Evolutionary conservation across 192 early-diverging fungal species (phyloP).

Genomic region (Phlyctochytrium arcticum): DNA sequence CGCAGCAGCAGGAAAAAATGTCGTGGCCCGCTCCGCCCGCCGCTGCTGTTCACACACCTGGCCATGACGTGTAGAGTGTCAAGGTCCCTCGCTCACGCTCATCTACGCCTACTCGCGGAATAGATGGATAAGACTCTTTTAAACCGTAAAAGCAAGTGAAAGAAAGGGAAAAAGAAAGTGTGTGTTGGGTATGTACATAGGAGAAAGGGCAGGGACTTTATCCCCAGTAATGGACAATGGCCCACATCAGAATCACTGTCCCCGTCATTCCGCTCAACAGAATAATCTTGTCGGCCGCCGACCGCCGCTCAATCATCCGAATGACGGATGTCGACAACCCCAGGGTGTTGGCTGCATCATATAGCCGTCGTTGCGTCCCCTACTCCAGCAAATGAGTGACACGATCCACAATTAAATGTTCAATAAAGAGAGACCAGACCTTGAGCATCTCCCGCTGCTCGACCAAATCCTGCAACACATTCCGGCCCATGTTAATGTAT

Average conservation of each 20-base stretch:
- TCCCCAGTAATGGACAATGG: slow-evolving; percentile 41
- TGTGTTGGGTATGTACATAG: no score
- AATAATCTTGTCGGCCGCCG: slow-evolving; percentile 35
- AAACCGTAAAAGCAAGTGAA: no score
- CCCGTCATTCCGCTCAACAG: slow-evolving; percentile 40
- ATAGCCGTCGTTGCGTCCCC: slow-evolving; percentile 43
- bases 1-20: no score
- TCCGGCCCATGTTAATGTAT: slow-evolving; percentile 37
- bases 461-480: slow-evolving; percentile 40
- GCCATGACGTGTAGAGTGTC: no score
- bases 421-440: slow-evolving; percentile 15
- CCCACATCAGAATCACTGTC: slow-evolving; percentile 45
- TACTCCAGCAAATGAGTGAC: not conserved
- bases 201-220: no score
- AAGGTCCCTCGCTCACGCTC: no score
- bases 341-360: slow-evolving; percentile 42
- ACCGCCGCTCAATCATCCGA: slow-evolving; percentile 47
- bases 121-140: no score
- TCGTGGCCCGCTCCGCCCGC: no score
- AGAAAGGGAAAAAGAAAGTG: no score
- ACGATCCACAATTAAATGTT: not conserved
- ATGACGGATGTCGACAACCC: slow-evolving; percentile 48
- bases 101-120: no score
- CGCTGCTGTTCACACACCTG: no score
- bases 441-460: slow-evolving; percentile 50